Percentiles rank a stretch among this genome's conserved stretches.
Evolutionary conservation across 2,329 filamentous ascomycete genomes (phyloP).

Genomic region (Pseudomassariella vexata): DNA sequence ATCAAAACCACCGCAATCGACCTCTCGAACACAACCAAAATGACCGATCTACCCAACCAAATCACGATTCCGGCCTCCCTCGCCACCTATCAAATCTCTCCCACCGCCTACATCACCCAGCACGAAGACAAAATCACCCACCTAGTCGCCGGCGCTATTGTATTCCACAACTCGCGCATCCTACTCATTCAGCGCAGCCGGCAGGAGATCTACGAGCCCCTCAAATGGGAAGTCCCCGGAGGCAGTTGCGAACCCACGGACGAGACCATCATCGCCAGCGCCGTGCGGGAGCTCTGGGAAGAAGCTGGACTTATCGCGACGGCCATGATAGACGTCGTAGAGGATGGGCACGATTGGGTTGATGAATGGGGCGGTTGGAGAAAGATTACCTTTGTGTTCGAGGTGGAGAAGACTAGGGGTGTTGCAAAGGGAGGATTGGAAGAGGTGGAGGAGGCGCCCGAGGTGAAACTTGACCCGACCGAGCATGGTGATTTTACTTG

Average conservation of each 20-base stretch:
- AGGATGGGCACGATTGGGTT: conserved; percentile 27
- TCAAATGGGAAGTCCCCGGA: conserved; percentile 43
- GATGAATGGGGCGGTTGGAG: conserved; percentile 14
- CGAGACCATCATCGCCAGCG: conserved; percentile 32
- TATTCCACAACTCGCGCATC: conserved; percentile 28
- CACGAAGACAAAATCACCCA: conserved; percentile 2
- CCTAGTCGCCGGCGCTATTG: conserved; percentile 21
- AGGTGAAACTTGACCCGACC: conserved; percentile 10
- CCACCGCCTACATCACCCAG: conserved; percentile 7
- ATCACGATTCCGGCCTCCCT: too few relatives aligned
- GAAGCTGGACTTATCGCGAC: conserved; percentile 10
- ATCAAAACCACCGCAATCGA: too few relatives aligned
- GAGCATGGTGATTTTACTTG: conserved; percentile 13
- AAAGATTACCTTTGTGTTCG: conserved; percentile 12
- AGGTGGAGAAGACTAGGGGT: conserved; percentile 3
- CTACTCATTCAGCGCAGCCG: conserved; percentile 41
- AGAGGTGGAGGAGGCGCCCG: background rate
- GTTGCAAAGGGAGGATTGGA: background rate
- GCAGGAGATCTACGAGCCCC: conserved; percentile 37
- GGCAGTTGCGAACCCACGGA: conserved; percentile 39
- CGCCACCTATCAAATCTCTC: conserved; percentile 8
- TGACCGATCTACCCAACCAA: too few relatives aligned
- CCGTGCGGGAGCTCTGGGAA: conserved; percentile 42
- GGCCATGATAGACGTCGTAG: conserved; percentile 27
- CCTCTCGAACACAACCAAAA: too few relatives aligned